Percentiles rank a stretch among this genome's conserved stretches.
phyloP scores from a whole-genome alignment of 306 rosid genomes.

The Vicia faba region DNA sequence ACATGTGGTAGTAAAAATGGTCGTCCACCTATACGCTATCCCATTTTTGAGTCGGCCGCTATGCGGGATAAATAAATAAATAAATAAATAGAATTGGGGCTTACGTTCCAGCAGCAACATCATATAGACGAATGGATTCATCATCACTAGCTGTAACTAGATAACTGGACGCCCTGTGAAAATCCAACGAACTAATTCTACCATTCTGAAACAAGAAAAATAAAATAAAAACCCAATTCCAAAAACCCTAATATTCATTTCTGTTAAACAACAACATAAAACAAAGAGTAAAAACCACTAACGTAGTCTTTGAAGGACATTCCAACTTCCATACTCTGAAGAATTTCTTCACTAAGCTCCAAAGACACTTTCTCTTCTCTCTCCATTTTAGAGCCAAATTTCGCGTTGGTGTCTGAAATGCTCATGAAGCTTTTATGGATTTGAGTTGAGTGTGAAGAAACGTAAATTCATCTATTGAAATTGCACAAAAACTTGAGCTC shows the following conservation, averaged over 20 bases:
- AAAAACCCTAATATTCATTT: not conserved
- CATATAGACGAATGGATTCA: constrained; percentile 90
- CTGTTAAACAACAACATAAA: not conserved
- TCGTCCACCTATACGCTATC: no score
- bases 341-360: constrained; percentile 90
- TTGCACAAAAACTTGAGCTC: not conserved
- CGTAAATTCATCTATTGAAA: not conserved
- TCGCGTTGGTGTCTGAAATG: not conserved
- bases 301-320: constrained; percentile 92
- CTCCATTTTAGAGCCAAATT: constrained; percentile 53
- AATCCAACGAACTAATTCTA: constrained; percentile 87
- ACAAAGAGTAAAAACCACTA: not conserved
- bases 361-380: constrained; percentile 89
- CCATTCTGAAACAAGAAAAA: constrained; percentile 58
- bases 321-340: constrained; percentile 99
- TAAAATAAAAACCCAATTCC: not conserved
- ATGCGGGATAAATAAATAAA: no score
- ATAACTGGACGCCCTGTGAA: constrained; percentile 79
- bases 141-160: constrained; percentile 97
- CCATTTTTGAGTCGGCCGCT: no score
- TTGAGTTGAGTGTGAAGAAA: not conserved
- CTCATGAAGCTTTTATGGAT: not conserved
- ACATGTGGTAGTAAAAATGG: no score
- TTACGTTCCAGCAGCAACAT: constrained; percentile 81
- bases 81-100: no score